These are phyloP conservation scores for Porphyra umbilicalis DNA, from an alignment of 31 red algal species.

Conservation along the genomic window DNA sequence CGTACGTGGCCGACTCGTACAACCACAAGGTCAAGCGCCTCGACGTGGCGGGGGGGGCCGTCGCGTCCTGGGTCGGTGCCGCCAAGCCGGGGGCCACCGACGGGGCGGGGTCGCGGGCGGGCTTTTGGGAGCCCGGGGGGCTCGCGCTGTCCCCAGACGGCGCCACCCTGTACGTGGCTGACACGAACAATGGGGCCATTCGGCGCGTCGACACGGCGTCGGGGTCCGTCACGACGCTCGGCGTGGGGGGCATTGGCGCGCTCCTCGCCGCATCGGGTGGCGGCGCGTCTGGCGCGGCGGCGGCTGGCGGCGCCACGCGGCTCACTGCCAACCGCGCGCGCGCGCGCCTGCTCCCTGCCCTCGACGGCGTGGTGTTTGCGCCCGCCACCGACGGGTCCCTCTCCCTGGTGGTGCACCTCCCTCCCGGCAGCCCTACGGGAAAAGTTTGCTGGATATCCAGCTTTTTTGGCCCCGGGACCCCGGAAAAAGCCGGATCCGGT, in stretches of 20 bases:
- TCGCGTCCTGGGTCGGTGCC: constrained; percentile 26
- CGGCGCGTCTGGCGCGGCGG: neutral
- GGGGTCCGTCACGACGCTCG: constrained; percentile 31
- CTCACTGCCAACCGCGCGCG: neutral
- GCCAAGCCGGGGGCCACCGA: constrained; percentile 51
- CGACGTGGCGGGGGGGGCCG: constrained; percentile 15
- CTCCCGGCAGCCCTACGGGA: too few species aligned
- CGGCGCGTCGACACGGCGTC: constrained; percentile 43
- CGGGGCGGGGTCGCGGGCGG: constrained; percentile 46
- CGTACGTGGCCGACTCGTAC: constrained; percentile 82
- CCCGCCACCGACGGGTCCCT: neutral
- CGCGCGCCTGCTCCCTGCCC: neutral
- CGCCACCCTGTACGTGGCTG: constrained; percentile 50
- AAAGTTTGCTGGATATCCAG: too few species aligned
- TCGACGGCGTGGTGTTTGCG: neutral
- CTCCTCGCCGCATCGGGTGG: neutral
- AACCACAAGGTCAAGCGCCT: constrained; percentile 95
- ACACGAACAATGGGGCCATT: constrained; percentile 84
- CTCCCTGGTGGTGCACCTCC: neutral
- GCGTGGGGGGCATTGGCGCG: neutral
- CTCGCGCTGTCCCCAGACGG: constrained; percentile 47
- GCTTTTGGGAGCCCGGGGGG: constrained; percentile 86
- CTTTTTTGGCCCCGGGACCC: too few species aligned
- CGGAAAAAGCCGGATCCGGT: too few species aligned
- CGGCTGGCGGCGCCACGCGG: neutral